Conservation (phyloP, 2,329 filamentous ascomycete species). For the Rosellinia necatrix region DNA sequence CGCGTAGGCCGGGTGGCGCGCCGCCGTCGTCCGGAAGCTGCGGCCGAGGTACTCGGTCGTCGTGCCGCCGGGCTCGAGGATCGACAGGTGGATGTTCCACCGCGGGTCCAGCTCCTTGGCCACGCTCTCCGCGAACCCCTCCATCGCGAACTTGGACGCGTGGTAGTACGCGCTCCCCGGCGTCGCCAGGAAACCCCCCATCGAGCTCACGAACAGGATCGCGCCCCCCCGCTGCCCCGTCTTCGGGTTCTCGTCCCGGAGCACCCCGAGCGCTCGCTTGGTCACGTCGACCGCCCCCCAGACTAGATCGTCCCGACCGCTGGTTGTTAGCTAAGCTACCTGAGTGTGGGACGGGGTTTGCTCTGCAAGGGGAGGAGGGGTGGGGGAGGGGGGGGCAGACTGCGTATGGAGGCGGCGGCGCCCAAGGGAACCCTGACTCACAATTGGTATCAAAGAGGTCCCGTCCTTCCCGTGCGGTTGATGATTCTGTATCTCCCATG, state of each 20-base stretch:
- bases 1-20: constrained; percentile 46
- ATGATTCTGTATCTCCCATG: constrained; percentile 40
- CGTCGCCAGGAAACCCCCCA: constrained; percentile 49
- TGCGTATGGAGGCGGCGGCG: too few relatives aligned
- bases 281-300: constrained; percentile 49
- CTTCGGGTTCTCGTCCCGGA: constrained; percentile 41
- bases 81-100: constrained; percentile 44
- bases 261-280: constrained; percentile 42
- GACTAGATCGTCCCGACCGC: constrained; percentile 29
- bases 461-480: constrained; percentile 39
- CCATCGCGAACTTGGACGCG: constrained; percentile 33
- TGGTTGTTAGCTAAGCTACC: too few relatives aligned
- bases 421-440: background rate
- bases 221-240: constrained; percentile 49
- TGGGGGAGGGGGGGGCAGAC: too few relatives aligned
- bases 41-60: constrained; percentile 40
- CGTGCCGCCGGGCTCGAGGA: constrained; percentile 49
- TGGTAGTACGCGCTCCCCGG: constrained; percentile 33
- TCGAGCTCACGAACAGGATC: constrained; percentile 59
- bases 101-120: constrained; percentile 28
- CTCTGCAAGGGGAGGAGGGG: too few relatives aligned
- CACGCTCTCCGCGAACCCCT: constrained; percentile 32
- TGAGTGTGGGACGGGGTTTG: too few relatives aligned
- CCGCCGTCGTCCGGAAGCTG: constrained; percentile 33
- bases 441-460: constrained; percentile 48